Evolutionary conservation across 2,329 filamentous ascomycete species (phyloP).

Genomic region (Fonsecaea erecta): DNA sequence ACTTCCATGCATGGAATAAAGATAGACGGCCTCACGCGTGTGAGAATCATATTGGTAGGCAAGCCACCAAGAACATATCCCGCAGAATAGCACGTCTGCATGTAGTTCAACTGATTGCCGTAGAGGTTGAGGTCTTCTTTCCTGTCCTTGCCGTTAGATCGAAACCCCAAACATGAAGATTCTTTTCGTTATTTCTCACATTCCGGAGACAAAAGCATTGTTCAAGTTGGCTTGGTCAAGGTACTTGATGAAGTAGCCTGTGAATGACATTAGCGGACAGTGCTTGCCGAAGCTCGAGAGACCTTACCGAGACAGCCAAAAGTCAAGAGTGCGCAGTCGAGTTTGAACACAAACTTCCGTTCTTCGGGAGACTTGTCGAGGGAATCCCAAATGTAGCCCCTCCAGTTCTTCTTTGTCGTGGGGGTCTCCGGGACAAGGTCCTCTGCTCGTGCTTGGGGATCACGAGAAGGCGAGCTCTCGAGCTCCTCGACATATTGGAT

Average conservation of each 20-base stretch:
- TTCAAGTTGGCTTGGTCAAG: constrained; percentile 33
- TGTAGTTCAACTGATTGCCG: constrained; percentile 56
- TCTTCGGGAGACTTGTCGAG: constrained; percentile 57
- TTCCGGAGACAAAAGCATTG: constrained; percentile 47
- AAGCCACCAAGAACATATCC: constrained; percentile 55
- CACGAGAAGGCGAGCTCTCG: background rate
- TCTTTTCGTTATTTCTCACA: no score
- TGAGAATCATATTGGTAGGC: constrained; percentile 4
- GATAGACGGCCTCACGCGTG: constrained; percentile 27
- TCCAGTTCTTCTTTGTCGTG: constrained; percentile 47
- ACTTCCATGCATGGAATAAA: constrained; percentile 35
- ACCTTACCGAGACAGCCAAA: constrained; percentile 41
- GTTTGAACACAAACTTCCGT: constrained; percentile 40
- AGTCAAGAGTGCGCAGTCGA: constrained; percentile 40
- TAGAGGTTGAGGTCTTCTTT: constrained; percentile 56
- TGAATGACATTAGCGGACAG: no score
- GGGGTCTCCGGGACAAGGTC: background rate
- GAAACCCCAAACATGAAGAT: constrained; percentile 58
- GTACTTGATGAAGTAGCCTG: constrained; percentile 23
- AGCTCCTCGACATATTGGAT: background rate
- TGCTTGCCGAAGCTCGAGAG: constrained; percentile 15
- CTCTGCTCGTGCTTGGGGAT: background rate
- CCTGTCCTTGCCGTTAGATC: no score
- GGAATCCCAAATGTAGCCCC: constrained; percentile 58
- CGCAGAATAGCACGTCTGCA: constrained; percentile 43